Evolutionary conservation across 73 alveolate genomes (phyloP).

Genomic region (Tetrahymena malaccensis): DNA sequence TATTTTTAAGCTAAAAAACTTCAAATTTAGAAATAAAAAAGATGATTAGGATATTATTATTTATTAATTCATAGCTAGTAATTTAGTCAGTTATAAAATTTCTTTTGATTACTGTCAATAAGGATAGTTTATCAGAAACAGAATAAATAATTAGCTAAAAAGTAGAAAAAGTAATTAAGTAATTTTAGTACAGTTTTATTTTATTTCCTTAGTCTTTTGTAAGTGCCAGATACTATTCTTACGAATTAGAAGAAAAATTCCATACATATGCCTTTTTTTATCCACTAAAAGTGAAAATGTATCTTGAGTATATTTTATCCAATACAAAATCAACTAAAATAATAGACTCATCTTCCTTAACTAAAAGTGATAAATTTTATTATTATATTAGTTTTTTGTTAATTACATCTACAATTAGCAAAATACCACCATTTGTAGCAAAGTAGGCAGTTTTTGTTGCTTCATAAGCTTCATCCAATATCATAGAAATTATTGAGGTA

Average conservation of each 20-base stretch:
- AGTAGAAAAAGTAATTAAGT: background rate
- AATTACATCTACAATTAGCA: background rate
- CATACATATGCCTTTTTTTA: background rate
- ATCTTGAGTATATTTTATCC: background rate
- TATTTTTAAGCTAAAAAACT: background rate
- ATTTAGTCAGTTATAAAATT: background rate
- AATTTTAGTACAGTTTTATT: too few species aligned
- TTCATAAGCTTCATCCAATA: background rate
- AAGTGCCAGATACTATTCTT: background rate
- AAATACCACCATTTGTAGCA: background rate
- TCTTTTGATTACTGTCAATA: background rate
- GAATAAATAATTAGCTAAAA: background rate
- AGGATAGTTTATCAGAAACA: background rate
- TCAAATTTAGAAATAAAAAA: background rate
- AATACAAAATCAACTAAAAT: background rate
- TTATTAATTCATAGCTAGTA: background rate
- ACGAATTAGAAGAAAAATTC: background rate
- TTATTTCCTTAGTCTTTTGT: background rate
- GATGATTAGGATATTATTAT: too few species aligned
- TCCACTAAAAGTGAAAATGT: background rate
- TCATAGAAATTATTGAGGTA: background rate
- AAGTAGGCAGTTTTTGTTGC: background rate
- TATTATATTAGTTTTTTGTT: too few species aligned
- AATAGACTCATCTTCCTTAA: background rate
- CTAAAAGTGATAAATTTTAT: too few species aligned